Base-by-base conservation (phyloP, 1,284 basidiomycete genomes). In the Phlebopus sp. region DNA sequence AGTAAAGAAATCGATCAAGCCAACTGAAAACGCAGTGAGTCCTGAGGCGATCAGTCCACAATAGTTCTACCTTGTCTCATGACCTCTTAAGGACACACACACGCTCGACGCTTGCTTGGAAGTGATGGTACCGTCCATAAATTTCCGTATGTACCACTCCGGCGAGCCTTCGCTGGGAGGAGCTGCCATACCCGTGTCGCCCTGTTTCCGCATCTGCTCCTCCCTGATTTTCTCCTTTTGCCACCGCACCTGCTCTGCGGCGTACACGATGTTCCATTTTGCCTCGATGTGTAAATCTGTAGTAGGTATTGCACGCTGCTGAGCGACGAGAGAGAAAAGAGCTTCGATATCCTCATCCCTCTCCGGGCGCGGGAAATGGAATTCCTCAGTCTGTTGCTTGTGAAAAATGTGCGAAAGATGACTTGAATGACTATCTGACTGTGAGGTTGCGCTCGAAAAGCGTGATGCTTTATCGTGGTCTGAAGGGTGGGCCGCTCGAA, bases 261-360 rank as follows among this genome's bases (percentile, higher is more conserved):
- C 92, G 65, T 89, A 82, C 9, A 98, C 89, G 61, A 98, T 83
- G 53, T 79, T 77, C 95, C 95, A 98, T 69, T 97, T 98, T 65
- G 92, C 92, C 42, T 94, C 89, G 25, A 88, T 76, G 1, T 81
- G 63, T 23, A 94, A 71, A 1, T 79, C 77, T 37, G 86, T 66
- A 18, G 79, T 78, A 17, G 70, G 78, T 9, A 91, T 65, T 55
- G 82, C 85, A 36, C 88, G 79, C 44, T 79, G 83, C 42, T 78
- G 76, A 55, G 82, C 78, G 44, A 95, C 79, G 47, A 82, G 79
- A 54, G 89, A 79, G 62, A 95, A 96, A 47, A 93, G 69, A 2
- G 68, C 69, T 62, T 93, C 85, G 32, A 97, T 84, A 47, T 90
- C 84, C 35, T 81, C 77, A 53, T 89, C 82, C 10, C 75, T 78